Percentiles rank a stretch among this genome's conserved stretches.
phyloP scores from a whole-genome alignment of 73 alveolate genomes.

The Tetrahymena malaccensis region DNA sequence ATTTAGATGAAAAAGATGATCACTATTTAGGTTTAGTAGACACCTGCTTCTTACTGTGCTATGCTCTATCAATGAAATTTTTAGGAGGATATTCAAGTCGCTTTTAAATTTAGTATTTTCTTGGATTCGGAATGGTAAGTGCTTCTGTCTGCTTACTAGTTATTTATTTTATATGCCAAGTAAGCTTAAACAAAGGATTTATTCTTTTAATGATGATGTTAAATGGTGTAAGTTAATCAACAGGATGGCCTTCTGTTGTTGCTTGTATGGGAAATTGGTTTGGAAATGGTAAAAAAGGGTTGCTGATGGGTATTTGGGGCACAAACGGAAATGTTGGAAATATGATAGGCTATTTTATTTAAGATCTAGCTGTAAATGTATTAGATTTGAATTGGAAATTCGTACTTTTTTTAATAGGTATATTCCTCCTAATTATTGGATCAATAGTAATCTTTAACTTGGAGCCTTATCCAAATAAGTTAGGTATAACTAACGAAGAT shows the following conservation, averaged over 20 bases:
- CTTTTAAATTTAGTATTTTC: background rate
- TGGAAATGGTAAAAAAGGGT: background rate
- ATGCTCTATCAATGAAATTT: background rate
- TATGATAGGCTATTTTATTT: background rate
- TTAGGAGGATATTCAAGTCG: background rate
- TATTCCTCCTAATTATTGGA: background rate
- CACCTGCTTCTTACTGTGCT: background rate
- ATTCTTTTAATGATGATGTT: background rate
- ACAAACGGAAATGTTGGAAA: background rate
- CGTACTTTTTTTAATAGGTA: background rate
- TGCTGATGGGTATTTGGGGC: background rate
- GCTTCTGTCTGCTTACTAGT: background rate
- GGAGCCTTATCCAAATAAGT: background rate
- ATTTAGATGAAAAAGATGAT: background rate
- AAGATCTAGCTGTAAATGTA: background rate
- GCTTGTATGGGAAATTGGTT: background rate
- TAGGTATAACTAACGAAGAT: background rate
- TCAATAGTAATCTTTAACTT: background rate
- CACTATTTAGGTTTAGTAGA: background rate
- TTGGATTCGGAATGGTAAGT: background rate
- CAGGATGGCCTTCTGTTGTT: background rate
- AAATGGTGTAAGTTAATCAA: background rate
- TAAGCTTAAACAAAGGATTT: background rate
- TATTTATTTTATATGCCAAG: background rate
- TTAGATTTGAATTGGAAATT: background rate